Evolutionary conservation across 306 rosid genomes (phyloP).

Genomic region (Inga leiocalycina): DNA sequence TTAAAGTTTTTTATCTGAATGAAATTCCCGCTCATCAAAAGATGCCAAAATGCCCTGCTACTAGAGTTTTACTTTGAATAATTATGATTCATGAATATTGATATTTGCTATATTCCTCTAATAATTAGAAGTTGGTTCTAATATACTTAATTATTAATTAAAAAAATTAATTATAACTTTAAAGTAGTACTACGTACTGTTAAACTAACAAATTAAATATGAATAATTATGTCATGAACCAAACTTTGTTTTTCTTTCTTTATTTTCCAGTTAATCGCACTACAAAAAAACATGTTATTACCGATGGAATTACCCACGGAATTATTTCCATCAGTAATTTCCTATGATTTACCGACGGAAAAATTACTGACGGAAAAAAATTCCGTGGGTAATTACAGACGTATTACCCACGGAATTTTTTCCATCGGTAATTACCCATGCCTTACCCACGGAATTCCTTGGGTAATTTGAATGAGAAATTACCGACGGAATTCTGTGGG

Average conservation of each 20-base stretch:
- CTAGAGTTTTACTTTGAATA: slow-evolving; percentile 31
- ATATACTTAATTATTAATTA: background rate
- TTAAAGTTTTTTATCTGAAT: slow-evolving; percentile 8
- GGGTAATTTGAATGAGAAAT: no score
- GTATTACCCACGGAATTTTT: no score
- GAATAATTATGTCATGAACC: slow-evolving; percentile 22
- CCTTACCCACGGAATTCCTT: no score
- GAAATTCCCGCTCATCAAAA: slow-evolving; percentile 34
- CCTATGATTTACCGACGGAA: no score
- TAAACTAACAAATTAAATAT: slow-evolving; percentile 2
- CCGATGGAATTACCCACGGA: no score
- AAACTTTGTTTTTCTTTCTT: background rate
- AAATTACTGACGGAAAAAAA: no score
- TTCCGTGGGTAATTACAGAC: no score
- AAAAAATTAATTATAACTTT: slow-evolving; percentile 33
- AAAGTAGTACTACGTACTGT: background rate
- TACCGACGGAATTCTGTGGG: no score
- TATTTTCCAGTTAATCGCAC: background rate
- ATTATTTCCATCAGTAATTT: no score
- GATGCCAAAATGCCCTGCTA: slow-evolving; percentile 14
- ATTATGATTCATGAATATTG: background rate
- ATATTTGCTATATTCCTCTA: slow-evolving; percentile 17
- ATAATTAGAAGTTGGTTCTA: slow-evolving; percentile 5
- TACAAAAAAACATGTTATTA: no score
- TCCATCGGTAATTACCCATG: no score